Evolutionary conservation across 2,329 filamentous ascomycete species (phyloP).

Genomic region (Penicillium freii): DNA sequence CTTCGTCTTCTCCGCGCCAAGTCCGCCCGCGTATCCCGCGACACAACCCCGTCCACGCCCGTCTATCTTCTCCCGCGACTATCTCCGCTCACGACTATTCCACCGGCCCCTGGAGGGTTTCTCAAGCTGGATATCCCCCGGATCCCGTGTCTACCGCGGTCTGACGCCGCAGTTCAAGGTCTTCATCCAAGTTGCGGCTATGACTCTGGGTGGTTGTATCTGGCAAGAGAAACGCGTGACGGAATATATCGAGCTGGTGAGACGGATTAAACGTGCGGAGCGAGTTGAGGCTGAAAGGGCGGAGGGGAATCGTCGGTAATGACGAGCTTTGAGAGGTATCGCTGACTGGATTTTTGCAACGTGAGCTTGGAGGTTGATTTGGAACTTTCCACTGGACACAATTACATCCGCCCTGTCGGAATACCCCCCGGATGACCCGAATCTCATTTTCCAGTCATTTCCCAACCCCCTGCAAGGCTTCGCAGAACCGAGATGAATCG

Average conservation of each 20-base stretch:
- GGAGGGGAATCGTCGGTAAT: constrained; percentile 13
- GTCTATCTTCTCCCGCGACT: constrained; percentile 31
- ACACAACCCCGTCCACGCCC: constrained; percentile 21
- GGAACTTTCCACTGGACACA: not conserved
- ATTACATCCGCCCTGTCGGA: not conserved
- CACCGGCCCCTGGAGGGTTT: constrained; percentile 49
- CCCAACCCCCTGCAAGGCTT: not conserved
- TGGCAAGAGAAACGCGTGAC: constrained; percentile 49
- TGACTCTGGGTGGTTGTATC: constrained; percentile 50
- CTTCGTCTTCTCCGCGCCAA: constrained; percentile 38
- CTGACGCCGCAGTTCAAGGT: constrained; percentile 52
- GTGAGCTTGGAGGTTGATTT: not conserved
- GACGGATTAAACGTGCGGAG: constrained; percentile 44
- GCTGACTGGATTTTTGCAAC: not conserved
- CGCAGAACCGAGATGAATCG: not conserved
- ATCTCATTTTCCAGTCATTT: not conserved
- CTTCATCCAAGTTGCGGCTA: constrained; percentile 48
- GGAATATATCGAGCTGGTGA: constrained; percentile 46
- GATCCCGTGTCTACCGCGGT: constrained; percentile 46
- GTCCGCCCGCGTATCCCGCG: constrained; percentile 26
- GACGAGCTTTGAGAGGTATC: not conserved
- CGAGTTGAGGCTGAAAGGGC: constrained; percentile 34
- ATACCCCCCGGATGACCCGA: not conserved
- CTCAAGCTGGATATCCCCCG: constrained; percentile 47
- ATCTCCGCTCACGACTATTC: constrained; percentile 33